phyloP scores from a whole-genome alignment of 148 eudicot genomes.

The Limonium bicolor region DNA sequence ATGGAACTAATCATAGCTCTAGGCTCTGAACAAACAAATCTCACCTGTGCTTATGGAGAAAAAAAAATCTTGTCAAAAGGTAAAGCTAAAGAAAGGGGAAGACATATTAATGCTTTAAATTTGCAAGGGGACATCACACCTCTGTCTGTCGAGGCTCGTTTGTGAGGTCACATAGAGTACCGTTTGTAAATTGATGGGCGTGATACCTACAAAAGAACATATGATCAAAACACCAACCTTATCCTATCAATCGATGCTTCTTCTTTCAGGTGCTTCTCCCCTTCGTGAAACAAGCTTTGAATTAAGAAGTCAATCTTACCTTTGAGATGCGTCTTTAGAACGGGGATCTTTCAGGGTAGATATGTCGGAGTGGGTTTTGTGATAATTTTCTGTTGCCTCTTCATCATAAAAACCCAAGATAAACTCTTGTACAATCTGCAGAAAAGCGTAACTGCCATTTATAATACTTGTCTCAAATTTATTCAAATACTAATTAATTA shows the following conservation, averaged over 20 bases:
- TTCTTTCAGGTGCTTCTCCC: not conserved
- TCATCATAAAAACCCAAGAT: constrained; percentile 64
- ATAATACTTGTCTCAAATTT: too few species aligned
- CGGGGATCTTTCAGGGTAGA: constrained; percentile 85
- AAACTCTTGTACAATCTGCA: constrained; percentile 77
- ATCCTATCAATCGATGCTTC: not conserved
- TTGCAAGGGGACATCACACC: constrained; percentile 20
- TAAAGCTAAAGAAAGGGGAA: constrained; percentile 3
- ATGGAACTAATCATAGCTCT: constrained; percentile 79
- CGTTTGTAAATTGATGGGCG: constrained; percentile 72
- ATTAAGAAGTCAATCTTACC: constrained; percentile 19
- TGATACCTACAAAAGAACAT: constrained; percentile 58
- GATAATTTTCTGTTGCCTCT: constrained; percentile 67
- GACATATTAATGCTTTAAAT: constrained; percentile 3
- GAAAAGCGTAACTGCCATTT: too few species aligned
- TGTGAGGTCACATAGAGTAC: constrained; percentile 83
- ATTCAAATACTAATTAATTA: too few species aligned
- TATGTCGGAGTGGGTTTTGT: constrained; percentile 60
- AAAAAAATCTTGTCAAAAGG: not conserved
- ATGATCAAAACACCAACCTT: not conserved
- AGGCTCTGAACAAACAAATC: constrained; percentile 91
- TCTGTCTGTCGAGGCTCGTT: constrained; percentile 80
- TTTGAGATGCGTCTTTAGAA: constrained; percentile 85
- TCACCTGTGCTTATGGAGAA: constrained; percentile 30
- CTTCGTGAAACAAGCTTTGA: too few species aligned